Conservation (phyloP, 177 flowering plant species). For the Vitis hybrid region DNA sequence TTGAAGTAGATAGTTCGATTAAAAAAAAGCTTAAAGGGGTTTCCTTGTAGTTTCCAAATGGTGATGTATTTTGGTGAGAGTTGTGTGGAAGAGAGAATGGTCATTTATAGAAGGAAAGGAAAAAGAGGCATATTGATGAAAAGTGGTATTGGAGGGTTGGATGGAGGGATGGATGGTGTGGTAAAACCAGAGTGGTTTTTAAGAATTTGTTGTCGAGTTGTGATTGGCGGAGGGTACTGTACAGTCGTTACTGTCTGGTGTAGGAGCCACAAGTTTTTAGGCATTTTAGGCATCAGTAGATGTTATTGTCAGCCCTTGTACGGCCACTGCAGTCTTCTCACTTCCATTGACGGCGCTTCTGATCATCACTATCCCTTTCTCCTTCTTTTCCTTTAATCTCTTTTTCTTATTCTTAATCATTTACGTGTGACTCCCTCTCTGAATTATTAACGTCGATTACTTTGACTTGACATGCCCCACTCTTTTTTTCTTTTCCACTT, state of each 20-base stretch:
- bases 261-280: background rate
- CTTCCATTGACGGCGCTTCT: too few relatives aligned
- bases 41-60: constrained; percentile 10
- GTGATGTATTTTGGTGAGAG: background rate
- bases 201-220: constrained; percentile 17
- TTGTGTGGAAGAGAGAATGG: constrained; percentile 1
- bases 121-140: background rate
- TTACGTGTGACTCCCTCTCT: too few relatives aligned
- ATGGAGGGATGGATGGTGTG: too few relatives aligned
- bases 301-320: too few relatives aligned
- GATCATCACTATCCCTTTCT: background rate
- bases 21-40: constrained; percentile 1
- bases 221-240: constrained; percentile 9
- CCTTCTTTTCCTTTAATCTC: background rate
- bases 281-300: too few relatives aligned
- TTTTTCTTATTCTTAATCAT: too few relatives aligned
- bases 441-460: too few relatives aligned
- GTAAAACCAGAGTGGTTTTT: constrained; percentile 19
- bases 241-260: background rate
- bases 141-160: constrained; percentile 7
- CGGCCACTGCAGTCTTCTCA: too few relatives aligned
- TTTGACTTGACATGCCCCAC: too few relatives aligned
- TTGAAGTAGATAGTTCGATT: too few relatives aligned
- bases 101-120: background rate
- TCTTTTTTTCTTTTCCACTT: too few relatives aligned